These are phyloP conservation scores for Globisporangium carolinianum DNA, from an alignment of 352 stramenopile species.

Conservation along the genomic window DNA sequence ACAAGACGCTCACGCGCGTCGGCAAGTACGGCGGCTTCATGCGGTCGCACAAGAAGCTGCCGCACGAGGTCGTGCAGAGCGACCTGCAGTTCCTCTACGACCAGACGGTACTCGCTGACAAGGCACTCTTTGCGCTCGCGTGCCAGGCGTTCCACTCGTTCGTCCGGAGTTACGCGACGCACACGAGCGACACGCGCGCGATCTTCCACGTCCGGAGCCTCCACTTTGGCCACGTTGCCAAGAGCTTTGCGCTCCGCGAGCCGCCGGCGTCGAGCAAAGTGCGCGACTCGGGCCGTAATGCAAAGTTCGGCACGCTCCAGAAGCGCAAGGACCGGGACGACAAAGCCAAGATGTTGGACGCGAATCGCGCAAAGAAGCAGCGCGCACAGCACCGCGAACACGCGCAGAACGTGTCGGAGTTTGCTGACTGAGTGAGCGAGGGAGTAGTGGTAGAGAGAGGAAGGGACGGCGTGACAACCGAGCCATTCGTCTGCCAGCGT, in stretches of 20 bases:
- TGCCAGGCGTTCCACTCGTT: slow-evolving; percentile 91
- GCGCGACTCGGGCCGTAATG: slow-evolving; percentile 62
- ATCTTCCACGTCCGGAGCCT: slow-evolving; percentile 92
- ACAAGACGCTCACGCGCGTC: slow-evolving; percentile 75
- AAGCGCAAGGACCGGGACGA: slow-evolving; percentile 79
- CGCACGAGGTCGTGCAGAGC: slow-evolving; percentile 74
- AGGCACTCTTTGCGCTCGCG: slow-evolving; percentile 75
- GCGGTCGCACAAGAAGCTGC: slow-evolving; percentile 68
- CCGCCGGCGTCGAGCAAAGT: slow-evolving; percentile 75
- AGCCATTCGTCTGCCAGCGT: too few relatives aligned
- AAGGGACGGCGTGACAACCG: not conserved
- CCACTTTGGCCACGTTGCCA: slow-evolving; percentile 92
- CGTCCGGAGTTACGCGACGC: slow-evolving; percentile 90
- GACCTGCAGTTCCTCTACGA: slow-evolving; percentile 83
- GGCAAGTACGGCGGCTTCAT: slow-evolving; percentile 49
- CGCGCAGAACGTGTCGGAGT: slow-evolving; percentile 71
- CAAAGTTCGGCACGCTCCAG: slow-evolving; percentile 73
- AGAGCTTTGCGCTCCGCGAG: slow-evolving; percentile 88
- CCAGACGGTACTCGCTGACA: slow-evolving; percentile 75
- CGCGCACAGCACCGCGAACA: slow-evolving; percentile 57
- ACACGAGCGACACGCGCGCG: slow-evolving; percentile 83
- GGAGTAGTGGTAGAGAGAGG: not conserved
- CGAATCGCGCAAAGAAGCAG: slow-evolving; percentile 57
- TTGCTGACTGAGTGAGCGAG: slow-evolving; percentile 36
- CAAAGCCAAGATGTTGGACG: slow-evolving; percentile 44